Conservation (phyloP, 345 rosid genomes). For the Balakata baccata region DNA sequence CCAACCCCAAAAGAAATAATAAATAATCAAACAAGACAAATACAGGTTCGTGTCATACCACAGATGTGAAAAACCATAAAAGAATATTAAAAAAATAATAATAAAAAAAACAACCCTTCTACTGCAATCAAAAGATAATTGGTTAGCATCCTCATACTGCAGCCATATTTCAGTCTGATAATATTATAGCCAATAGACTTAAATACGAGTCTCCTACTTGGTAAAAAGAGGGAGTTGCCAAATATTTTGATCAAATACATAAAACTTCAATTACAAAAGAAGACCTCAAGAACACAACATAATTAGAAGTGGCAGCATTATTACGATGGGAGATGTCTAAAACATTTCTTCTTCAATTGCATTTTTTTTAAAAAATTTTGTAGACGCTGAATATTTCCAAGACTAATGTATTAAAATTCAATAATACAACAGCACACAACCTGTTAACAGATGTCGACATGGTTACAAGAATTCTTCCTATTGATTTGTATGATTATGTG, state of each 20-base stretch:
- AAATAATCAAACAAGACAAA: neutral
- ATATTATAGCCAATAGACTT: neutral
- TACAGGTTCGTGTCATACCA: neutral
- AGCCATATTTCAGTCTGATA: neutral
- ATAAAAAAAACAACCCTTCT: no score
- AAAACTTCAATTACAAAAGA: neutral
- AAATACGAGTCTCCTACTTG: neutral
- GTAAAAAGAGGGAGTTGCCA: neutral
- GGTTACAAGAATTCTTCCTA: neutral
- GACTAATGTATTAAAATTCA: neutral
- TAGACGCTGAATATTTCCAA: neutral
- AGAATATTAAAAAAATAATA: no score
- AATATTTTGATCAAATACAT: neutral
- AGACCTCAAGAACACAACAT: neutral
- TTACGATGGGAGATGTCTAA: neutral
- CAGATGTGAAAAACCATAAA: neutral
- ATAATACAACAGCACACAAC: neutral
- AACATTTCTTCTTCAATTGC: neutral
- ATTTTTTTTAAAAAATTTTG: neutral
- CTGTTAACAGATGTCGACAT: neutral
- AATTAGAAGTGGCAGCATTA: neutral
- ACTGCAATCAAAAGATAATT: neutral
- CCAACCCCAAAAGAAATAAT: neutral
- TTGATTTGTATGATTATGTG: neutral
- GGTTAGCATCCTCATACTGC: neutral